Conservation (phyloP, 306 rosid genomes). For the Dalbergia cultrata region DNA sequence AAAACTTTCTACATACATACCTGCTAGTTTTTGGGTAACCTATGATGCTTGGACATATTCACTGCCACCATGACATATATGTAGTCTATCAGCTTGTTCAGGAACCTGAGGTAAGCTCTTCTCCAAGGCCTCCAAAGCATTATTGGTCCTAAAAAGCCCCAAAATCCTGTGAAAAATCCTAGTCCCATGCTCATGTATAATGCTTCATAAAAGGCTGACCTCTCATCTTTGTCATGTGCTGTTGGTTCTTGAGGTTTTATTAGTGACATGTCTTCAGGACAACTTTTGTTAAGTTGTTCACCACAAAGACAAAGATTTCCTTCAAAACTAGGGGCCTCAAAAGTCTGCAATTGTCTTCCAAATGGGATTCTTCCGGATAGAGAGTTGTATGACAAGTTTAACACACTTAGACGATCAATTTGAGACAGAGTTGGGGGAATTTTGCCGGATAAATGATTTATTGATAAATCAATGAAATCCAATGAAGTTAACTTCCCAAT, state of each 20-base stretch:
- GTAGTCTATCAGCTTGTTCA: slow-evolving; percentile 8
- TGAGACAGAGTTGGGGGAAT: slow-evolving; percentile 36
- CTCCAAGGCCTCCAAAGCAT: slow-evolving; percentile 21
- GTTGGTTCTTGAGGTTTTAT: not conserved
- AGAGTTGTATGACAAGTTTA: slow-evolving; percentile 34
- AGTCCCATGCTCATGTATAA: slow-evolving; percentile 36
- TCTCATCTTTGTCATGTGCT: not conserved
- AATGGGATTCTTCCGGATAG: slow-evolving; percentile 29
- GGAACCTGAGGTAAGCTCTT: not conserved
- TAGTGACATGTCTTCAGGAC: not conserved
- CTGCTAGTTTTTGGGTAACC: not conserved
- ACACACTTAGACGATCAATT: not conserved
- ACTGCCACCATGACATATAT: not conserved
- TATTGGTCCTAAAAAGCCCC: slow-evolving; percentile 10
- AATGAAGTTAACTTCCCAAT: slow-evolving; percentile 29
- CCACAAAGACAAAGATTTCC: slow-evolving; percentile 43
- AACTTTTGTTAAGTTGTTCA: slow-evolving; percentile 8
- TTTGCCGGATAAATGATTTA: slow-evolving; percentile 31
- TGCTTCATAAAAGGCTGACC: slow-evolving; percentile 6
- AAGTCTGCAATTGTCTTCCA: slow-evolving; percentile 30
- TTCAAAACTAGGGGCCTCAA: slow-evolving; percentile 35
- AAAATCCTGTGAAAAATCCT: slow-evolving; percentile 16
- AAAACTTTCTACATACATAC: not conserved
- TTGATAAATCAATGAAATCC: slow-evolving; percentile 34
- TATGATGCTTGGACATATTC: too few relatives aligned